Evolutionary conservation across 1,284 basidiomycete genomes (phyloP).

Genomic region (Malassezia slooffiae): DNA sequence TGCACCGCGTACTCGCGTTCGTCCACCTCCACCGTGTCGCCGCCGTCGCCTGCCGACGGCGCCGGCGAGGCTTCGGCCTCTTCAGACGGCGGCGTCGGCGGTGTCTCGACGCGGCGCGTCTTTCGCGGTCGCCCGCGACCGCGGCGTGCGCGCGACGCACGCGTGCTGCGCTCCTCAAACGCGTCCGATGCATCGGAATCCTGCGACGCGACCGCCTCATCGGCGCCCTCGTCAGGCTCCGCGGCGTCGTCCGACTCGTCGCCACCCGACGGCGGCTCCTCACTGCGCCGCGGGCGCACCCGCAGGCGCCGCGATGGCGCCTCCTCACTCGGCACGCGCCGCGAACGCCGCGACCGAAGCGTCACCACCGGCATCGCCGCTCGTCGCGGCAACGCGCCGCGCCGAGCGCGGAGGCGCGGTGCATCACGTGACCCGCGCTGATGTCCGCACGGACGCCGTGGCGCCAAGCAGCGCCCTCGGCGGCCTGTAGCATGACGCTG

Average conservation of each 20-base stretch:
- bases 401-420: too few species aligned
- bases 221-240: conserved; percentile 3
- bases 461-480: background rate
- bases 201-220: background rate
- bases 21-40: conserved; percentile 61
- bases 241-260: conserved; percentile 8
- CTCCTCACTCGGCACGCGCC: background rate
- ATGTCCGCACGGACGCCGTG: too few species aligned
- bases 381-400: too few species aligned
- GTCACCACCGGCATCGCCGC: too few species aligned
- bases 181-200: too few species aligned
- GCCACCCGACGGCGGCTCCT: background rate
- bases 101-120: conserved; percentile 12
- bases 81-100: conserved; percentile 13
- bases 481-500: too few species aligned
- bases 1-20: conserved; percentile 67
- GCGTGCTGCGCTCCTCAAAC: too few species aligned
- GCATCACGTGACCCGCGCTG: too few species aligned
- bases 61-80: conserved; percentile 12
- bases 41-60: conserved; percentile 20
- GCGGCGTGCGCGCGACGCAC: background rate
- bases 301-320: background rate
- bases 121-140: too few species aligned
- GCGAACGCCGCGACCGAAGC: conserved; percentile 1
- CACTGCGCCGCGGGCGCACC: background rate